Evolutionary conservation across 2,329 filamentous ascomycete genomes (phyloP), one percentile per base, ranked within the genome.

Genomic region (Tolypocladium cylindrosporum): DNA sequence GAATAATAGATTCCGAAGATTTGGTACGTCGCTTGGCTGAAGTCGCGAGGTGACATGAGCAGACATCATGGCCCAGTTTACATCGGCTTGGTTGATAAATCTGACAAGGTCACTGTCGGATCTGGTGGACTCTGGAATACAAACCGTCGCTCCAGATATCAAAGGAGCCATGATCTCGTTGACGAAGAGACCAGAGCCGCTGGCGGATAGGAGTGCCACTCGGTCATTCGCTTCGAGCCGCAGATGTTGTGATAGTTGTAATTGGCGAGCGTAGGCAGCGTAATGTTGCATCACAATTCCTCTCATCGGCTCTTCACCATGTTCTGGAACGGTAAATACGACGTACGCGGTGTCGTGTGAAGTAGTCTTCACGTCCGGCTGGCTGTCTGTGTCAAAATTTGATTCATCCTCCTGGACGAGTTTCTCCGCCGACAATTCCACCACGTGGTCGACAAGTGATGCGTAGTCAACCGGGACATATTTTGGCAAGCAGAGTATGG

Each of bases 261-360:
- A 2, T 27, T 53, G 41, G 41, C 55, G 56, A 34, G 52, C 50
- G 21, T 19, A 40, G 10, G 58, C 41, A 24, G 54, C 41, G 4
- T 53, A 16, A 21, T 64, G 63, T 27, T 62, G 55, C 24, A 64
- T 50, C 2, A 65, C 42, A 3, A 63, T 42, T 5, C 63, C 61
- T 34, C 16, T 41, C 37, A 31, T 55, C 21, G 63, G 61, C 19
- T 62, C 62, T 7, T 41, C 51, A 1, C 61, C 61, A 0, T 61
- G 61, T 16, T 50, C 58, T 2, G 61, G 59, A 4, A 56, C 59
- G 16, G 60, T 64, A 52, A 63, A 64, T 19, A 62, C 43, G 13
- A 61, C 51, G 55, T 60, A 60, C 9, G 54, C 57, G 11, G 41
- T 42, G 41, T 56, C 41, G 1, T 43, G 39, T 13, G 24, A 10